Evolutionary conservation across 1,284 basidiomycete species (phyloP), one percentile per base, ranked within the genome.

Genomic region (Sanghuangporus baumii): DNA sequence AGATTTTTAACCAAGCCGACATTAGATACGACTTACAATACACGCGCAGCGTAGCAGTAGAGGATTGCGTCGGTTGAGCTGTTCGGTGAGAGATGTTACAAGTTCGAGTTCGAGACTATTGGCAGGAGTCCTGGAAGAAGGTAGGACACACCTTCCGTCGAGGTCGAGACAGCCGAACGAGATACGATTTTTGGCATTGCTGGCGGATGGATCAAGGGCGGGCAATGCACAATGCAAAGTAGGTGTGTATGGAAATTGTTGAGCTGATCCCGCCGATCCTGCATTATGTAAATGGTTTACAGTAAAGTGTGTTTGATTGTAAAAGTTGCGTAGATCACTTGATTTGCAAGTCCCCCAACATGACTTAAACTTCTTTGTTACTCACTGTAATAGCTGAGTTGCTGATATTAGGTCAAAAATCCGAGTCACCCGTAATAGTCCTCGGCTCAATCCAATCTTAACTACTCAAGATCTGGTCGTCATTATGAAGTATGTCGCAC

Each of bases 401-500:
- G 26, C 26, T 31, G 26, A 31, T 31, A 31, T 31, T 31, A 31
- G 26, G 26, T 31, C 26, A 5, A 5, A 26, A 31, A 31, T 31
- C 26, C 26, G 26, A 31, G 26, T 31, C 26, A 4, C 26, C 3
- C 26, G 26, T 31, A 31, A 2, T 31, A 5, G 5, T 31, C 36
- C 11, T 55, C 18, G 9, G 16, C 52, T 55, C 11, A 14, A 34
- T 34, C 23, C 37, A 14, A 34, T 34, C 23, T 8, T 36, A 36
- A 55, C 11, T 20, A 14, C 52, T 16, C 23, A 20, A 34, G 23
- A 20, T 38, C 11, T 36, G 8, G 23, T 23, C 11, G 31, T 38
- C 8, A 23, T 37, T 55, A 96, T 97, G 94, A 96, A 95, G 77
- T 94, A 96, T 73, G 88, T 98, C 68, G 96, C 92, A 1, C 80